Evolutionary conservation across 768 basidiomycete species (phyloP), one percentile per base, ranked within the genome.

Genomic region (Termitomyces bulborhizus): DNA sequence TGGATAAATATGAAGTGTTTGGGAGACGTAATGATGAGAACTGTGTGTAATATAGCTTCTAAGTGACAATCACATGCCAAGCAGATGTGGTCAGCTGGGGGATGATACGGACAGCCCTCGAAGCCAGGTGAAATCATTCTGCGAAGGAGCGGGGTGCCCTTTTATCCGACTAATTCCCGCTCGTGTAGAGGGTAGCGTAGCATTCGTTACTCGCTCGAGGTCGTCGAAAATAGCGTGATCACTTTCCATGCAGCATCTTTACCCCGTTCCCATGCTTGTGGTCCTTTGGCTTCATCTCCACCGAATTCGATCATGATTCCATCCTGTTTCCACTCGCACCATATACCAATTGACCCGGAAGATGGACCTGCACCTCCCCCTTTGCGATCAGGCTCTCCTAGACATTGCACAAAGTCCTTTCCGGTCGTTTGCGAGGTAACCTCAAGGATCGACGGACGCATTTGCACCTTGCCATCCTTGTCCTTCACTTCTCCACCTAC

Each of bases 351-450:
- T 32, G 88, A 91, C 39, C 90, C 89, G 2, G 84, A 82, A 21
- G 86, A 87, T 12, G 91, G 90, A 0, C 91, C 91, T 8, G 83
- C 74, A 1, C 95, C 94, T 21, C 94, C 93, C 6, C 95, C 95
- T 67, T 97, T 98, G 57, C 90, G 78, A 64, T 82, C 82, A 6
- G 95, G 95, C 69, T 98, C 95, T 9, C 93, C 93, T 44, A 97
- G 66, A 44, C 69, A 67, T 27, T 69, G 62, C 8, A 97, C 88
- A 57, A 98, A 84, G 0, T 92, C 84, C 63, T 86, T 85, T 2
- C 93, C 95, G 11, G 81, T 82, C 24, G 83, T 85, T 46, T 73
- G 73, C 31, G 67, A 66, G 6, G 65, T 67, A 7, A 90, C 65
- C 15, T 72, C 68, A 27, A 88, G 63, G 21, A 64, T 61, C 8